phyloP scores from a whole-genome alignment of 495 filamentous ascomycete genomes.

The Aspergillus hancockii region DNA sequence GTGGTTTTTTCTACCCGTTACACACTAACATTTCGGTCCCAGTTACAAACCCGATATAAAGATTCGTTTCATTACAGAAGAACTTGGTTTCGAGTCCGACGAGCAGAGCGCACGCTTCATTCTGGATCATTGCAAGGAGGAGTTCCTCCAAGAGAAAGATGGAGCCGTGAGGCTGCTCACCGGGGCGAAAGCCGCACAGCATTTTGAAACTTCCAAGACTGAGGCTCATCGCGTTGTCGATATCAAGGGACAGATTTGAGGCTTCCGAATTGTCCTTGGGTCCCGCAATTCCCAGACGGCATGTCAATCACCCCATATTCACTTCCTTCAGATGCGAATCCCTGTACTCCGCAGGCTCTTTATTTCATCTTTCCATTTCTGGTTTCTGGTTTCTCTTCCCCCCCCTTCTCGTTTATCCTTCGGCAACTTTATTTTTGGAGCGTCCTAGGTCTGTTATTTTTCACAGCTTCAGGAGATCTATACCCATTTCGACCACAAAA shows the following conservation, averaged over 20 bases:
- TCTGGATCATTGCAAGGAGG: conserved; percentile 69
- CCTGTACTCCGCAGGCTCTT: not conserved
- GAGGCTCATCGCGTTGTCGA: conserved; percentile 83
- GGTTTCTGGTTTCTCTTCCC: conserved; percentile 7
- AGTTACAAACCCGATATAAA: conserved; percentile 91
- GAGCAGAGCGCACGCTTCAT: conserved; percentile 88
- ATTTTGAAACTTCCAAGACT: conserved; percentile 72
- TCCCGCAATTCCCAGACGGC: not conserved
- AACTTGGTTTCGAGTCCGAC: conserved; percentile 93
- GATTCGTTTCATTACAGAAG: conserved; percentile 89
- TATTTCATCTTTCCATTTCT: not conserved
- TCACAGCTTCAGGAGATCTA: conserved; percentile 15
- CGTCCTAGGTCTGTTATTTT: conserved; percentile 6
- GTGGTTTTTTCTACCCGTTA: not conserved
- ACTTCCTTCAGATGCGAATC: not conserved
- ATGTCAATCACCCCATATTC: not conserved
- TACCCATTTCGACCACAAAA: conserved; percentile 22
- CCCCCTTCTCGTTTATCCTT: not conserved
- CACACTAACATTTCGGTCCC: conserved; percentile 34
- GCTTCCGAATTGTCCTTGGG: not conserved
- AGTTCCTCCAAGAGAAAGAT: conserved; percentile 76
- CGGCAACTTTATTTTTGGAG: not conserved
- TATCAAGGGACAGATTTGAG: conserved; percentile 93
- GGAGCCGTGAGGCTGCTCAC: conserved; percentile 74
- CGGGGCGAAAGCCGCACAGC: conserved; percentile 61